phyloP scores from a whole-genome alignment of 345 rosid genomes.

The Salix viminalis region DNA sequence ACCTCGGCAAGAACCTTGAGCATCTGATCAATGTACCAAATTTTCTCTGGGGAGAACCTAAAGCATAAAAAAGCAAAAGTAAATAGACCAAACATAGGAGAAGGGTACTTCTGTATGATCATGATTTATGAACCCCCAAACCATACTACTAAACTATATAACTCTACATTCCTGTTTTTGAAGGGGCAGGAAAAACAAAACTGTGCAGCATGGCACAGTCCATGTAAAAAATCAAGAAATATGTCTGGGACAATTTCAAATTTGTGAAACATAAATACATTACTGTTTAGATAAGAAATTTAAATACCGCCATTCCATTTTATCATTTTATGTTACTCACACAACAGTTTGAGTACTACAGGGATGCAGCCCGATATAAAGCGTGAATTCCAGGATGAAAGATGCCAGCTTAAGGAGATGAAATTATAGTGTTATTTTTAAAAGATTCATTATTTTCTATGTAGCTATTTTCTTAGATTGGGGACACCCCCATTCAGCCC shows the following conservation, averaged over 20 bases:
- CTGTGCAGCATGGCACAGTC: neutral
- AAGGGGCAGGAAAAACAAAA: neutral
- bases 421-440: neutral
- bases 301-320: neutral
- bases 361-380: neutral
- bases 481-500: neutral
- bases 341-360: neutral
- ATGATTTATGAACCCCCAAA: neutral
- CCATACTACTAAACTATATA: neutral
- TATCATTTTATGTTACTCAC: neutral
- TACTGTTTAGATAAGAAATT: neutral
- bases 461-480: neutral
- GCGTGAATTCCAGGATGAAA: neutral
- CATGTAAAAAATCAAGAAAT: neutral
- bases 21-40: conserved; percentile 99
- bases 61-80: conserved; percentile 27
- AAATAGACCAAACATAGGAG: neutral
- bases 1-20: conserved; percentile 98
- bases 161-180: neutral
- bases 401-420: neutral
- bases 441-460: neutral
- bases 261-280: neutral
- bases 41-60: conserved; percentile 95
- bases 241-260: neutral
- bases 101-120: neutral